phyloP scores from a whole-genome alignment of 1,284 basidiomycete species.

The Xerocomus nothofagi region DNA sequence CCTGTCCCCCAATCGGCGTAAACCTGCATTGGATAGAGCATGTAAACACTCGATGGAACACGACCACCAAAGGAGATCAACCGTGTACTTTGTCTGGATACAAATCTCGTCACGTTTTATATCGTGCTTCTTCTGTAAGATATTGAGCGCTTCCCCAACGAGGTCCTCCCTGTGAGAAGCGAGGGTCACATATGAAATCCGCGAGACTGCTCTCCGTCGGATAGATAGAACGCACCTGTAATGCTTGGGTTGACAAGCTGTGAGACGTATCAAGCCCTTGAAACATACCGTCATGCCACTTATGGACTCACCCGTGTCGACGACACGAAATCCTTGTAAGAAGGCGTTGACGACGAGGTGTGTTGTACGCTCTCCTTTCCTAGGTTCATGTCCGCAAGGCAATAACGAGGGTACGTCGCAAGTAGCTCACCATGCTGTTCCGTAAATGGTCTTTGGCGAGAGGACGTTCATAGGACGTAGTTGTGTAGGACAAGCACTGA shows the following conservation, averaged over 20 bases:
- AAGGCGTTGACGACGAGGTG: constrained; percentile 70
- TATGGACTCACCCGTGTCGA: constrained; percentile 67
- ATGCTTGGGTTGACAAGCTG: constrained; percentile 76
- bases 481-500: constrained; percentile 5
- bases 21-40: constrained; percentile 45
- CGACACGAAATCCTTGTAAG: constrained; percentile 71
- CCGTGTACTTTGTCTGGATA: constrained; percentile 72
- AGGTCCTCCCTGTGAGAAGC: constrained; percentile 62
- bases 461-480: constrained; percentile 28
- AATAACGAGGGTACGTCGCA: not conserved
- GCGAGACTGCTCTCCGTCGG: not conserved
- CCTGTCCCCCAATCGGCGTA: constrained; percentile 72
- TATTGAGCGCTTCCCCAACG: constrained; percentile 68
- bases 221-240: constrained; percentile 50
- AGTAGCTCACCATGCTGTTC: constrained; percentile 60
- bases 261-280: constrained; percentile 19
- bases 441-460: constrained; percentile 57
- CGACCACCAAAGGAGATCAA: constrained; percentile 4
- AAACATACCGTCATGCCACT: not conserved
- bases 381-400: constrained; percentile 25
- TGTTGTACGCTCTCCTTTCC: constrained; percentile 74
- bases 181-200: not conserved
- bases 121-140: constrained; percentile 50
- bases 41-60: constrained; percentile 2
- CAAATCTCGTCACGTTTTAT: constrained; percentile 64